Base-by-base conservation (phyloP, 495 filamentous ascomycete species). In the Penicillium salamii region DNA sequence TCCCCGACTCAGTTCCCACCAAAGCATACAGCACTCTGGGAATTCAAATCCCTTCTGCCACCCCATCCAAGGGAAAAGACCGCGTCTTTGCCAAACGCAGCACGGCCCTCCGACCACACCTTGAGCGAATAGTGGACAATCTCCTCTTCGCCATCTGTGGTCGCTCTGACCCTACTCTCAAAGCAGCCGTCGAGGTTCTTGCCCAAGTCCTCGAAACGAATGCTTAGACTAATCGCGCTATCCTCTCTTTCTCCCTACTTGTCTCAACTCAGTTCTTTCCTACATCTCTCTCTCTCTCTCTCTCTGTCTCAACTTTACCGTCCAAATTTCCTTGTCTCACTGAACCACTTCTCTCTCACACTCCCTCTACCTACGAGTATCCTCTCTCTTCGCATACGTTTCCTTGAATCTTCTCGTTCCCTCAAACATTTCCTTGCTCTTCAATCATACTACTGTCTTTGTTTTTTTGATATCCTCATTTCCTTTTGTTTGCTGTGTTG, bases 161-260 rank as follows among this genome's bases (percentile, higher is more conserved):
- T 3, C 61, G 65, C 37, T 54, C 62, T 0, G 70, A 74, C 21
- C 61, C 61, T 34, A 69, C 60, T 4, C 41, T 76, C 17, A 74
- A 69, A 58, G 59, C 70, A 4, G 66, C 72, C n/a, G 60, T 74
- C 4, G 59, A 70, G 36, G 72, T 73, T 15, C 53, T 76, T 1
- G 63, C 62, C 7, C 68, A 73, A 53, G 72, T 74, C 11, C 65
- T 76, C 20, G 71, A 75, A 53, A 59, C 57, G 28, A 71, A 70
- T 17, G 53, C 54, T 21, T 58, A 62, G 42, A 28, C 9, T 32
- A 8, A 3, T 32, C 12, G 29, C 5, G 3, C 12, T 11, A 17
- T 35, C 42, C 36, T 50, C 50, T 23, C 37, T 1, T 38, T 24
- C 6, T 9, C 38, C 5, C 21, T n/a, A n/a, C n/a, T n/a, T n/a